These are phyloP conservation scores for Scenedesmus sp. DNA, from an alignment of 163 green algal genomes.

Conservation along the genomic window DNA sequence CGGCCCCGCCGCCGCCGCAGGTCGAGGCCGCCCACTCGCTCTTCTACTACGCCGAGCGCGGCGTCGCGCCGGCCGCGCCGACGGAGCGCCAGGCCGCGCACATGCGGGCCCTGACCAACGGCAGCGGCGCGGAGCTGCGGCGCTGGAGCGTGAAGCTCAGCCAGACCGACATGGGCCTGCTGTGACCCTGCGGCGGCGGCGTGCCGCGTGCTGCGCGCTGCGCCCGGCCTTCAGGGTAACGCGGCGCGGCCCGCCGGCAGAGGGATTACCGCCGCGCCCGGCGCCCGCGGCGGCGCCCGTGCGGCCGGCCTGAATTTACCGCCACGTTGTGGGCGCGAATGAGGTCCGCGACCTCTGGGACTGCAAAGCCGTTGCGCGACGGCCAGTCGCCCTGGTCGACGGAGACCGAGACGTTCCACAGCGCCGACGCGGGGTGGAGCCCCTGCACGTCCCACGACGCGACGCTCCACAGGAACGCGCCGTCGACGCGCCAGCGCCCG, in stretches of 20 bases:
- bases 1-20: neutral
- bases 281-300: no score
- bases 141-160: slow-evolving; percentile 20
- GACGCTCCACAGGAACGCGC: slow-evolving; percentile 22
- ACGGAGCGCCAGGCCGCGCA: slow-evolving; percentile 22
- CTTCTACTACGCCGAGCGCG: slow-evolving; percentile 45
- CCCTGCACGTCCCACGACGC: slow-evolving; percentile 18
- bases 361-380: neutral
- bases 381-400: slow-evolving; percentile 1
- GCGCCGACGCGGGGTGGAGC: slow-evolving; percentile 1
- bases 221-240: neutral
- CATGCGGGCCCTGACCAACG: slow-evolving; percentile 33
- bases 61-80: neutral
- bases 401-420: neutral
- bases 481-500: neutral
- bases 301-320: no score
- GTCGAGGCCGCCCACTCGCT: slow-evolving; percentile 41
- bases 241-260: neutral
- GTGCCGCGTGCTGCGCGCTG: neutral
- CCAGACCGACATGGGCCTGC: slow-evolving; percentile 18
- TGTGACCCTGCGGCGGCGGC: neutral
- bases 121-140: slow-evolving; percentile 39
- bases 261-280: neutral
- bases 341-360: neutral
- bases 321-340: neutral